Base-by-base conservation (phyloP, 352 stramenopile genomes). In the Phytophthora sansomeana region DNA sequence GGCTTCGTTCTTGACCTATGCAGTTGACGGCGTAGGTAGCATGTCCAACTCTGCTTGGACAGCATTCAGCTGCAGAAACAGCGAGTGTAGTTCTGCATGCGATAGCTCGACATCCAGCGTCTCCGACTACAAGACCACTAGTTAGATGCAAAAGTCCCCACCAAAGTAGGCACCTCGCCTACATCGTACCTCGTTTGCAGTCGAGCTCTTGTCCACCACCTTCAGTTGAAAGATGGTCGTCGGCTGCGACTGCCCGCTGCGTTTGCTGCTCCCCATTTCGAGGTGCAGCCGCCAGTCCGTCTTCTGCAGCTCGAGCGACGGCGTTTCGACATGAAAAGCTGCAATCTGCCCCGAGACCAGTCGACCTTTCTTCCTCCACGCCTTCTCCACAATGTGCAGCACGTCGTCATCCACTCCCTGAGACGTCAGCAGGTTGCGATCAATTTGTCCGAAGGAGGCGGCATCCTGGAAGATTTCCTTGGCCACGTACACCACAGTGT, bases 21-120 rank as follows among this genome's bases (percentile, higher is more conserved):
- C 44, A 52, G 53, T 46, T n/a, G 58, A 55, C 36, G 62, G 32
- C 24, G 66, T 47, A 41, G 41, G 14, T 6, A 39, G 24, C 7
- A 36, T 33, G 35, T 92, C 83, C 10, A 92, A 51, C 44, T 82
- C 68, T 17, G 49, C 53, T 63, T 92, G 83, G 28, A 89, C 74
- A 5, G 68, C 65, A 54, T 92, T 90, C 30, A 92, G 81, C 60
- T 92, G 72, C 10, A 78, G 46, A 58, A 92, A 90, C 50, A 92
- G 57, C 13, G 49, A 58, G 24, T 72, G 76, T 14, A 91, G 63
- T 39, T 90, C 76, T 19, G 60, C 63, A 47, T 92, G 83, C 9
- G 75, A 81, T 62, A 92, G 63, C 58, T 90, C 83, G 0, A 92
- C 16, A 38, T 87, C 78, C 26, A 90, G 33, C 41, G 55, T 83